Percentiles rank a stretch among this genome's conserved stretches.
Conservation (phyloP, 345 rosid genomes). For the Eucalyptus tenuipes region DNA sequence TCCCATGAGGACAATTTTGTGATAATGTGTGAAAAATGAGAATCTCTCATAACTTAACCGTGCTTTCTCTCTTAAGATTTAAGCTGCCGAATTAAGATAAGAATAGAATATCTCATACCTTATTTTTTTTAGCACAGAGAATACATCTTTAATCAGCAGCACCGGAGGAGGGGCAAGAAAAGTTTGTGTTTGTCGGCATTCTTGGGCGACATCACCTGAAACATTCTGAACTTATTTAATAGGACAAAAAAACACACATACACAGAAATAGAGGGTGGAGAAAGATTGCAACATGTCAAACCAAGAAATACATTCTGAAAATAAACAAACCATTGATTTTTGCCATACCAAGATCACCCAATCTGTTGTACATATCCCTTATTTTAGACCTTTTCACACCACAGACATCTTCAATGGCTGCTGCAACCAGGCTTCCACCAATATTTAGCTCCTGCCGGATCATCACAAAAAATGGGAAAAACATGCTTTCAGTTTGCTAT, state of each 20-base stretch:
- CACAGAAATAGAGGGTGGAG: background rate
- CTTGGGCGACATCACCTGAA: slow-evolving; percentile 89
- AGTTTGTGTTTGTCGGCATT: slow-evolving; percentile 70
- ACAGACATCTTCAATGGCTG: slow-evolving; percentile 87
- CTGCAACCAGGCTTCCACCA: slow-evolving; percentile 69
- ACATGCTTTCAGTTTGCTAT: background rate
- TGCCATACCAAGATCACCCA: slow-evolving; percentile 79
- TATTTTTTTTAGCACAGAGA: slow-evolving; percentile 53
- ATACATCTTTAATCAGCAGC: slow-evolving; percentile 61
- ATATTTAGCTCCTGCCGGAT: slow-evolving; percentile 60
- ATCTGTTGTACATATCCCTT: slow-evolving; percentile 62
- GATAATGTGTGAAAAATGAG: background rate
- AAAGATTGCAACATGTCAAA: background rate
- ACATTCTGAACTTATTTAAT: background rate
- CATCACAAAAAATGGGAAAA: background rate
- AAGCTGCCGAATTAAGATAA: background rate
- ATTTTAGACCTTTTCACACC: slow-evolving; percentile 59
- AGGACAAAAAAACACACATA: background rate
- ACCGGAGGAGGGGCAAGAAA: slow-evolving; percentile 67
- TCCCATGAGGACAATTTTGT: background rate
- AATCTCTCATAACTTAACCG: background rate
- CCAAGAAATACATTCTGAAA: background rate
- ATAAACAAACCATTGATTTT: background rate
- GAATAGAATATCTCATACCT: slow-evolving; percentile 30
- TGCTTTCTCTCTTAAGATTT: background rate